Evolutionary conservation across 805 yeast species (phyloP).

Genomic region (Candida sphagnicola): DNA sequence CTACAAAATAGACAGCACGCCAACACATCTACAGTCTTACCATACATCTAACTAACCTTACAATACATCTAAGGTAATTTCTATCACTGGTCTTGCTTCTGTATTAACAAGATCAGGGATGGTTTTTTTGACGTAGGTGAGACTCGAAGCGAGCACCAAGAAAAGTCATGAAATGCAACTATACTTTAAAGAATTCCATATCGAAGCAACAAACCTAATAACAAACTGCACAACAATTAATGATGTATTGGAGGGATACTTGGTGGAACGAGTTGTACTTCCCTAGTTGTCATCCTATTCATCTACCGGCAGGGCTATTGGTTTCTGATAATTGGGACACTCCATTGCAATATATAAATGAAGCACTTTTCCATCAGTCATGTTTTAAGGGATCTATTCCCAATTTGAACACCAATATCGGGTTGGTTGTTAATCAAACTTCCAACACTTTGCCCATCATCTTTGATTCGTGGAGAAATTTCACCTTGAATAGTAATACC

Average conservation of each 20-base stretch:
- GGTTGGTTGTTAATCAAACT: conserved; percentile 23
- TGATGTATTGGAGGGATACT: conserved; percentile 35
- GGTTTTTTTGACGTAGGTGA: no score
- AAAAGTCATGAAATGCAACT: no score
- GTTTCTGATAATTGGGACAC: conserved; percentile 21
- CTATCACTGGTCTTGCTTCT: no score
- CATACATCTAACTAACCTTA: no score
- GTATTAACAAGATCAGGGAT: no score
- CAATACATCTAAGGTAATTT: no score
- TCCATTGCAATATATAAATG: conserved; percentile 18
- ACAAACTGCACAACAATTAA: no score
- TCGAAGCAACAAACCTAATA: no score
- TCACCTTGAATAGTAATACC: conserved; percentile 15
- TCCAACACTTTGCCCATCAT: conserved; percentile 40
- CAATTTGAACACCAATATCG: conserved; percentile 35
- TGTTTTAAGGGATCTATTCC: conserved; percentile 32
- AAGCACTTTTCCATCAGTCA: conserved; percentile 24
- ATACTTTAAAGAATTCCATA: no score
- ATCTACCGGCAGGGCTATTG: conserved; percentile 30
- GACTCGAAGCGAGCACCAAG: no score
- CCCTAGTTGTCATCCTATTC: conserved; percentile 27
- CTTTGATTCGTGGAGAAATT: conserved; percentile 46
- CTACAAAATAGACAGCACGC: no score
- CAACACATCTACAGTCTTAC: no score
- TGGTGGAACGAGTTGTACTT: conserved; percentile 19